phyloP scores from a whole-genome alignment of 2,329 filamentous ascomycete genomes.

The Stemphylium vesicarium region DNA sequence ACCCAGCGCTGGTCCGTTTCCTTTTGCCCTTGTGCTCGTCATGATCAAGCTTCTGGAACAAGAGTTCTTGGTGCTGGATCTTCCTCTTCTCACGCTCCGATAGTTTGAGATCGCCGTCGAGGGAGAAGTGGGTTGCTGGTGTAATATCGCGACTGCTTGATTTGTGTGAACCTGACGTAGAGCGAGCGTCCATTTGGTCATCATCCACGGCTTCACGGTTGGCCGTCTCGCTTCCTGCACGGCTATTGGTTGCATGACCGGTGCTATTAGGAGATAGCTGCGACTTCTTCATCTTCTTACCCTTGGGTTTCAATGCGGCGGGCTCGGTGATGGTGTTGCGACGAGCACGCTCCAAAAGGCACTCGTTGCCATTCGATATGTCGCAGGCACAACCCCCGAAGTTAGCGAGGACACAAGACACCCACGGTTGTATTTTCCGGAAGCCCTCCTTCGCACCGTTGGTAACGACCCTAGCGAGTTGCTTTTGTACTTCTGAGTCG shows the following conservation, averaged over 20 bases:
- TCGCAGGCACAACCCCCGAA: slow-evolving; percentile 82
- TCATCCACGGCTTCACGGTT: slow-evolving; percentile 61
- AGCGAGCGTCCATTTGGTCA: slow-evolving; percentile 62
- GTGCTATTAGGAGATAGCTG: slow-evolving; percentile 63
- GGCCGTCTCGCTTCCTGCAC: slow-evolving; percentile 64
- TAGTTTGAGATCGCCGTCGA: slow-evolving; percentile 57
- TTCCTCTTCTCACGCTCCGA: slow-evolving; percentile 69
- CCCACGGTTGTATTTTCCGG: slow-evolving; percentile 68
- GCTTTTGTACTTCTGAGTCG: slow-evolving; percentile 56
- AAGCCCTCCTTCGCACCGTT: slow-evolving; percentile 67
- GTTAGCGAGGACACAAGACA: slow-evolving; percentile 73
- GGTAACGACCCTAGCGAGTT: slow-evolving; percentile 66
- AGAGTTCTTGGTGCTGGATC: slow-evolving; percentile 66
- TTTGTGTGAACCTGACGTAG: slow-evolving; percentile 63
- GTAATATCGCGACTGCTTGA: slow-evolving; percentile 67
- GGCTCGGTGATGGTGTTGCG: slow-evolving; percentile 40
- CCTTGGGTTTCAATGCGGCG: slow-evolving; percentile 50
- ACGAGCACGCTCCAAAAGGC: slow-evolving; percentile 46
- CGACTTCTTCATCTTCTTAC: slow-evolving; percentile 57
- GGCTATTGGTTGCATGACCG: slow-evolving; percentile 61
- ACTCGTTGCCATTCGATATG: slow-evolving; percentile 43
- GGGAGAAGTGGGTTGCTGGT: slow-evolving; percentile 60
- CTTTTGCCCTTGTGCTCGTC: slow-evolving; percentile 61
- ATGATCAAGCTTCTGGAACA: slow-evolving; percentile 66
- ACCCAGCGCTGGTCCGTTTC: slow-evolving; percentile 63